Evolutionary conservation across 805 yeast genomes (phyloP).

Genomic region (Ogataea ramenticola): DNA sequence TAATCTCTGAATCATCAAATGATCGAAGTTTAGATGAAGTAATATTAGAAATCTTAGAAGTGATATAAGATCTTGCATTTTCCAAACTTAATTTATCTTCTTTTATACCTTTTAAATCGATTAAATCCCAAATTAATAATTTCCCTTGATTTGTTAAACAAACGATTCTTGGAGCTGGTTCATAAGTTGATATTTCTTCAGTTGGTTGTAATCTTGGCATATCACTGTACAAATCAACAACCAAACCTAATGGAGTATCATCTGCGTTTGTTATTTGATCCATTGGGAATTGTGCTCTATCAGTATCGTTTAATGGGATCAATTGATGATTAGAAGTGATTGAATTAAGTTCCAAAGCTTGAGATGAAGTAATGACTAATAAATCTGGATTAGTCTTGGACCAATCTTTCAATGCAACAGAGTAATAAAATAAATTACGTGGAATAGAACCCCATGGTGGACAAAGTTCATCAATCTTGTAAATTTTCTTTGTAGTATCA

Average conservation of each 20-base stretch:
- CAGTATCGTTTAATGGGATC: conserved; percentile 56
- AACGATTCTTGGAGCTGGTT: conserved; percentile 61
- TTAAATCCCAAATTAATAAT: conserved; percentile 57
- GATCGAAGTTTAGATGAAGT: too few relatives aligned
- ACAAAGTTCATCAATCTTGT: conserved; percentile 35
- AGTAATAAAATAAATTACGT: conserved; percentile 41
- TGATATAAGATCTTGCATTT: background rate
- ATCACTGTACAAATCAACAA: conserved; percentile 46
- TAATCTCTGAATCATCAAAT: too few relatives aligned
- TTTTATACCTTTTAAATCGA: conserved; percentile 46
- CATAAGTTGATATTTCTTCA: conserved; percentile 47
- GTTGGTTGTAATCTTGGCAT: conserved; percentile 45
- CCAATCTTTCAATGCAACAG: conserved; percentile 34
- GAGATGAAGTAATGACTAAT: conserved; percentile 48
- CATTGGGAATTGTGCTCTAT: conserved; percentile 68
- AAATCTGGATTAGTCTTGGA: conserved; percentile 24
- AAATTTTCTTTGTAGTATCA: conserved; percentile 3
- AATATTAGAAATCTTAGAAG: too few relatives aligned
- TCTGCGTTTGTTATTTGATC: conserved; percentile 60
- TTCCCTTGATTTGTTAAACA: conserved; percentile 57
- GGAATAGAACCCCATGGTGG: conserved; percentile 46
- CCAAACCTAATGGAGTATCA: conserved; percentile 64
- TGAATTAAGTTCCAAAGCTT: conserved; percentile 56
- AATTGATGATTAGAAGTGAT: conserved; percentile 31
- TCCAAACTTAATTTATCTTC: conserved; percentile 18